phyloP scores from a whole-genome alignment of 1,284 basidiomycete genomes.

The Heterobasidion parviporum region DNA sequence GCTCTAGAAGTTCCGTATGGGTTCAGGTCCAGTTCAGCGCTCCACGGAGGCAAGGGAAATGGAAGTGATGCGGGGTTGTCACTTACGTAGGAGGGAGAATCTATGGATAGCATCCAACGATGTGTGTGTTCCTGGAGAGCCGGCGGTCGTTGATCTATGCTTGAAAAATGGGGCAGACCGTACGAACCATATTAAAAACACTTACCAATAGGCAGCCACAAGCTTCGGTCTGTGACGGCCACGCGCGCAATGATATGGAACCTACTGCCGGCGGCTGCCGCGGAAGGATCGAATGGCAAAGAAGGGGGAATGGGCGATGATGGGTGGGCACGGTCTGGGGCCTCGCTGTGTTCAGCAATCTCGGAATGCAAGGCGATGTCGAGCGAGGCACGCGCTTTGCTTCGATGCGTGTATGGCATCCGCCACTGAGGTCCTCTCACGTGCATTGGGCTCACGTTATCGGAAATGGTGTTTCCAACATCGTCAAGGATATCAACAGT shows the following conservation, averaged over 20 bases:
- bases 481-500: conserved; percentile 34
- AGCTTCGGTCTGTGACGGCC: conserved; percentile 52
- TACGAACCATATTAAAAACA: conserved; percentile 5
- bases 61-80: neutral
- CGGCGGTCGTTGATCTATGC: conserved; percentile 30
- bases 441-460: neutral
- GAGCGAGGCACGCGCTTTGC: conserved; percentile 26
- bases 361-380: conserved; percentile 18
- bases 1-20: conserved; percentile 26
- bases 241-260: conserved; percentile 64
- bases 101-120: conserved; percentile 63
- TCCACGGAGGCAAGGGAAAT: neutral
- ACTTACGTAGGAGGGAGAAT: conserved; percentile 64
- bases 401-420: conserved; percentile 40
- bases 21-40: neutral
- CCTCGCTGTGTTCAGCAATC: conserved; percentile 8
- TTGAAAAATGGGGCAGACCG: neutral
- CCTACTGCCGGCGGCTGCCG: conserved; percentile 30
- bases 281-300: neutral
- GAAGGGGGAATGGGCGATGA: neutral
- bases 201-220: conserved; percentile 51
- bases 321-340: neutral
- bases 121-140: conserved; percentile 39
- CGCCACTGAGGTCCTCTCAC: conserved; percentile 18
- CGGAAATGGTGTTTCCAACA: neutral